A percentile compares a stretch with the other conserved stretches of the same genome.
These are phyloP conservation scores for Fusarium camptoceras DNA, from an alignment of 2,329 filamentous ascomycete genomes.

Conservation along the genomic window DNA sequence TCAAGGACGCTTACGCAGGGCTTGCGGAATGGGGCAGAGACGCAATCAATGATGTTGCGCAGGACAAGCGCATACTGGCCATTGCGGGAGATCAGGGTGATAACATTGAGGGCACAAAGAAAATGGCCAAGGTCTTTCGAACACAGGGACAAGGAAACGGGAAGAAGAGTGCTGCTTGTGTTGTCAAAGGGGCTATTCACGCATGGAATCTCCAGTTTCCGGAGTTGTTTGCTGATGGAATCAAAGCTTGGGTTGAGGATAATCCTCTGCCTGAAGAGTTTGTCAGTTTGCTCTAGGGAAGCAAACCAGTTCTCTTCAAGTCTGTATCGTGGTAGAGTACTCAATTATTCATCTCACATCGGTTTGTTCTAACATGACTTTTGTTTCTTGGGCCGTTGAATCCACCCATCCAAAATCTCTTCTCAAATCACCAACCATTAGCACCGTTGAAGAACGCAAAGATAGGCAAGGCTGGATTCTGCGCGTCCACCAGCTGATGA, in stretches of 20 bases:
- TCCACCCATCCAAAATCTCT: background rate
- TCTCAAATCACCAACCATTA: background rate
- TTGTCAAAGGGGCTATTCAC: conserved; percentile 40
- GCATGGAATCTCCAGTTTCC: conserved; percentile 58
- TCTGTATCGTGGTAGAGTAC: background rate
- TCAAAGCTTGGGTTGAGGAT: conserved; percentile 53
- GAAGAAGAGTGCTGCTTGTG: background rate
- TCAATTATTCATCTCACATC: background rate
- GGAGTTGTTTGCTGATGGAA: conserved; percentile 52
- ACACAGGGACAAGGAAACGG: background rate
- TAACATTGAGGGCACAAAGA: conserved; percentile 41
- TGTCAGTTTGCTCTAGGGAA: background rate
- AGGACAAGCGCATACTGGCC: conserved; percentile 41
- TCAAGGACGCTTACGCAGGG: conserved; percentile 41
- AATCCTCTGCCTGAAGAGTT: conserved; percentile 44
- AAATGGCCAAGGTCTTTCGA: conserved; percentile 26
- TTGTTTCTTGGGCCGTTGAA: background rate
- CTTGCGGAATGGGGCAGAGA: conserved; percentile 40
- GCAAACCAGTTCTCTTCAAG: background rate
- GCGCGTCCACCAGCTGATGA: background rate
- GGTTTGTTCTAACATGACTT: fast-evolving
- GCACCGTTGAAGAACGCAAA: conserved; percentile 19
- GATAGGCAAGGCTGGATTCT: conserved; percentile 8
- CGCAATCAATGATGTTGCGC: conserved; percentile 41
- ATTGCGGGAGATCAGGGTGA: conserved; percentile 52